Conservation (phyloP, 495 filamentous ascomycete genomes). For the Durotheca rogersii region DNA sequence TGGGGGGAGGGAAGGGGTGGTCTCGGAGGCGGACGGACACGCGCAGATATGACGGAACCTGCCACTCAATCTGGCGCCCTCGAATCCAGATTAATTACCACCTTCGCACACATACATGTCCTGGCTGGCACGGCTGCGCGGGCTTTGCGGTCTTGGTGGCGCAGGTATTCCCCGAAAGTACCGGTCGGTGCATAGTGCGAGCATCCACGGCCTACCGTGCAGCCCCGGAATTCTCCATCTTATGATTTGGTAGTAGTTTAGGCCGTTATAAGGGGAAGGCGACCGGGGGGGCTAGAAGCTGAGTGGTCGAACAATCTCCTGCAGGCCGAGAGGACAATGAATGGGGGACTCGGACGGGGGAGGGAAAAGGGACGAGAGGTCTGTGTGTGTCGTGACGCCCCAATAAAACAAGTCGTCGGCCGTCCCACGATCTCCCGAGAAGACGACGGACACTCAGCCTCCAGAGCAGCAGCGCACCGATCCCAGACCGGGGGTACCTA, state of each 20-base stretch:
- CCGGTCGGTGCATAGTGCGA: background rate
- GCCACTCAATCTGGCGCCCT: background rate
- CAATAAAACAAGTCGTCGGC: background rate
- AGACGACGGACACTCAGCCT: background rate
- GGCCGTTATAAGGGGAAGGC: no score
- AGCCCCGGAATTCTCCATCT: background rate
- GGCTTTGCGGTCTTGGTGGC: no score
- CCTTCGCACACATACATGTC: no score
- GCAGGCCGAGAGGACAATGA: background rate
- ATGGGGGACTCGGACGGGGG: background rate
- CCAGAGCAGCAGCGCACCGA: no score
- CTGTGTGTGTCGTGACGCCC: background rate
- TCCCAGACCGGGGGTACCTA: no score
- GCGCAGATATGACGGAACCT: slow-evolving; percentile 5
- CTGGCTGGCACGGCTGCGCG: no score
- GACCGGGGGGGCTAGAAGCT: background rate
- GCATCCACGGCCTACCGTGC: background rate
- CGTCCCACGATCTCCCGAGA: background rate
- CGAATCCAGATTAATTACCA: background rate
- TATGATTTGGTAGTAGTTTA: background rate
- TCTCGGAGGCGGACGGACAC: slow-evolving; percentile 12
- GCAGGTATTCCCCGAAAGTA: no score
- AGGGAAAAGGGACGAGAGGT: background rate
- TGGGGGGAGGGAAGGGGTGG: no score
- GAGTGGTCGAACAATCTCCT: background rate